phyloP scores from a whole-genome alignment of 345 rosid genomes.

The Dipteronia sinensis region DNA sequence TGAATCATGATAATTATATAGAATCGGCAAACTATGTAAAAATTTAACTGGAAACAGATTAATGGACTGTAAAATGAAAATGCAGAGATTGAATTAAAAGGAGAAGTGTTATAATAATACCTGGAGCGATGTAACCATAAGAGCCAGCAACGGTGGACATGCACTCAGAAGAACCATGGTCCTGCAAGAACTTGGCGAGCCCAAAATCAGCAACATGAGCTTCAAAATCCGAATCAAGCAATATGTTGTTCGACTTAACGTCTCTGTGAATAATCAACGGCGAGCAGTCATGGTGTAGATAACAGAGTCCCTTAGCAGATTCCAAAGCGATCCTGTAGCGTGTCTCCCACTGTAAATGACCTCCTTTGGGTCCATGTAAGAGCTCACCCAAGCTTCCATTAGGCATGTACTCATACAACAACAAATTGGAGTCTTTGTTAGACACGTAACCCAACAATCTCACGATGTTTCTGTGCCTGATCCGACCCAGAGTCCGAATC shows the following conservation, averaged over 20 bases:
- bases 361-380: constrained; percentile 84
- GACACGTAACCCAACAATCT: constrained; percentile 78
- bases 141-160: constrained; percentile 93
- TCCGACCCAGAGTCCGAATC: constrained; percentile 82
- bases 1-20: too few species aligned
- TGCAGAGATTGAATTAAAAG: background rate
- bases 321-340: constrained; percentile 68
- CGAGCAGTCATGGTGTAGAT: constrained; percentile 92
- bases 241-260: constrained; percentile 85
- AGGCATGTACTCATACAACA: constrained; percentile 85
- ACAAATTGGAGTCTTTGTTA: constrained; percentile 79
- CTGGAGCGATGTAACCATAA: constrained; percentile 96
- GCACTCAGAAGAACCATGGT: constrained; percentile 79
- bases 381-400: constrained; percentile 92
- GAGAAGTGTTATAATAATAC: constrained; percentile 25
- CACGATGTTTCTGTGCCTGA: constrained; percentile 85
- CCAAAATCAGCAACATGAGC: constrained; percentile 98
- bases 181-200: constrained; percentile 87
- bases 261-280: constrained; percentile 92
- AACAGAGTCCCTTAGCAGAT: constrained; percentile 85
- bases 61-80: background rate
- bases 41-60: too few species aligned
- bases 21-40: too few species aligned
- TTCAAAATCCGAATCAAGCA: constrained; percentile 74
- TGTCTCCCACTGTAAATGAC: constrained; percentile 81